Conservation (phyloP, 306 rosid species). For the Rosa persica region DNA sequence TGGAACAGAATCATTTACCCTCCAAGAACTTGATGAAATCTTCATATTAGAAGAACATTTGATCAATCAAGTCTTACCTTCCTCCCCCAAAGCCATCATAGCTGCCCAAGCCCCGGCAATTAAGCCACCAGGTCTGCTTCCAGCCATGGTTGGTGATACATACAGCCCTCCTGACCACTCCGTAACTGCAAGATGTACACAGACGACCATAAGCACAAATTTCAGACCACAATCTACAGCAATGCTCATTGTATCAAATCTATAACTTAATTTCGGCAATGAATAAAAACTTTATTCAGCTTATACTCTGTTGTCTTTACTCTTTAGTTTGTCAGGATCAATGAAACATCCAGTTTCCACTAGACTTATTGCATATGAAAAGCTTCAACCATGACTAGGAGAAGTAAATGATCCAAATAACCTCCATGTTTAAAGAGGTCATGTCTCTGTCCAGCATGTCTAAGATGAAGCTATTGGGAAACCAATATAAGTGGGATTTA, state of each 20-base stretch:
- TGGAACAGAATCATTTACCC: constrained; percentile 20
- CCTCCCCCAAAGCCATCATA: constrained; percentile 86
- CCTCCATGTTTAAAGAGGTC: background rate
- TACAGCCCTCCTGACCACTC: constrained; percentile 99
- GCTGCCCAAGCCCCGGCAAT: constrained; percentile 99
- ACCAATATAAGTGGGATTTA: background rate
- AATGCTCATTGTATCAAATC: background rate
- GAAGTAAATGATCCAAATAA: background rate
- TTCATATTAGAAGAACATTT: constrained; percentile 12
- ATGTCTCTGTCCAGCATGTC: background rate
- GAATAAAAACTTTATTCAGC: background rate
- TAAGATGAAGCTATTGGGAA: background rate
- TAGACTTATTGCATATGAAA: background rate
- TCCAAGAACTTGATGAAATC: constrained; percentile 18
- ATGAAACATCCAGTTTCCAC: background rate
- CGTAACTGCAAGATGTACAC: constrained; percentile 54
- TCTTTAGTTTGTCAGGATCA: background rate
- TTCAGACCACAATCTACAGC: background rate
- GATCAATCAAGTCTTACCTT: constrained; percentile 46
- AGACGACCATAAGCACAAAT: background rate
- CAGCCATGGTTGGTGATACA: constrained; percentile 94
- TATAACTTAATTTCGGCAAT: constrained; percentile 14
- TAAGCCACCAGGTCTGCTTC: constrained; percentile 93
- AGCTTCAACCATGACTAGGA: background rate
- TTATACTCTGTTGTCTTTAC: background rate